phyloP scores from a whole-genome alignment of 169 alveolate species.

The Amoebophrya sp. region DNA sequence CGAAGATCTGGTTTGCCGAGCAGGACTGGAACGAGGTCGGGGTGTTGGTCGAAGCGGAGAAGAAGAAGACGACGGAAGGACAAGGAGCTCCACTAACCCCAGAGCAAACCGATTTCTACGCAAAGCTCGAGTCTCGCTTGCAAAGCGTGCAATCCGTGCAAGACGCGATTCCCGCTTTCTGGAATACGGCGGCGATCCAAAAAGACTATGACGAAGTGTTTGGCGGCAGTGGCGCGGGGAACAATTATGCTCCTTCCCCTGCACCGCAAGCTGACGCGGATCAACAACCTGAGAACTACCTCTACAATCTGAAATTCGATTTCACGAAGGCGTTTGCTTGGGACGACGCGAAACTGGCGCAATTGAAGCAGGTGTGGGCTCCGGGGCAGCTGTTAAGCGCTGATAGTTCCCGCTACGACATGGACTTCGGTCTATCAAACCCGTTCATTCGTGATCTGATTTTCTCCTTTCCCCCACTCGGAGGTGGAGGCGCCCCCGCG shows the following conservation, averaged over 20 bases:
- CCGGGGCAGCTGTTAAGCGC: not conserved
- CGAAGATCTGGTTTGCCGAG: not conserved
- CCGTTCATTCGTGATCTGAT: not conserved
- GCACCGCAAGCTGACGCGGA: too few species aligned
- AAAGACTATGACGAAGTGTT: not conserved
- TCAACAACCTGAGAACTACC: not conserved
- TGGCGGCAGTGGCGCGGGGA: not conserved
- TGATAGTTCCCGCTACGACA: not conserved
- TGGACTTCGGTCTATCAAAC: not conserved
- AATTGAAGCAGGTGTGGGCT: not conserved
- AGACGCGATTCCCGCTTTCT: not conserved
- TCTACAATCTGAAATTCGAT: not conserved
- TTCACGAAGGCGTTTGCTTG: not conserved
- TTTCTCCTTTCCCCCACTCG: not conserved
- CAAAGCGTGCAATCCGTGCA: not conserved
- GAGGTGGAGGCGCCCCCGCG: not conserved
- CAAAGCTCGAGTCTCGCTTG: too few species aligned
- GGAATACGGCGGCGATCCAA: not conserved
- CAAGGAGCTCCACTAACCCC: too few species aligned
- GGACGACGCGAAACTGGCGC: not conserved
- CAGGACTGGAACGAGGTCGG: not conserved
- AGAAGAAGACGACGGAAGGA: not conserved
- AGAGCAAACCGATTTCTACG: too few species aligned
- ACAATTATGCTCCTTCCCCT: too few species aligned
- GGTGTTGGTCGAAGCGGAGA: not conserved